A percentile compares a stretch with the other conserved stretches of the same genome.
Evolutionary conservation across 768 basidiomycete species (phyloP).

Genomic region (Trametes coccinea): DNA sequence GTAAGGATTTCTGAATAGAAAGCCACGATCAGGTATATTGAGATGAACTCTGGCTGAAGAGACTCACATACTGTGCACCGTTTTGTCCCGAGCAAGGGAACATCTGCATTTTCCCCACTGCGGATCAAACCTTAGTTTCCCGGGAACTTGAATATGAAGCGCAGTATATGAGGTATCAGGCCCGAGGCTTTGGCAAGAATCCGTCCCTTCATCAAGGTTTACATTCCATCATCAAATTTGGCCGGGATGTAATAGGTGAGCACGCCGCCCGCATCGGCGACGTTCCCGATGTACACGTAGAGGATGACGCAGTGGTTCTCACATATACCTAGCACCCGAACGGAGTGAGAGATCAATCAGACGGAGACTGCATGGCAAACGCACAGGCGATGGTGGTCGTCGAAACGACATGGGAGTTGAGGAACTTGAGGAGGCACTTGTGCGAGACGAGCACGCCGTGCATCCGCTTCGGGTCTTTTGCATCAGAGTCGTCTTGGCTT

Average conservation of each 20-base stretch:
- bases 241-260: conserved; percentile 88
- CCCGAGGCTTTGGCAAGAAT: not conserved
- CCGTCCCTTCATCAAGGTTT: not conserved
- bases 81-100: too few relatives aligned
- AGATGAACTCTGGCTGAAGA: too few relatives aligned
- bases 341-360: not conserved
- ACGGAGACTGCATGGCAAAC: conserved; percentile 31
- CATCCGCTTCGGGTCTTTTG: conserved; percentile 54
- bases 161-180: too few relatives aligned
- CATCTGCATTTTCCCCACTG: too few relatives aligned
- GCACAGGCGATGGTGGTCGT: conserved; percentile 83
- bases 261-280: conserved; percentile 77
- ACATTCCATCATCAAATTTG: conserved; percentile 54
- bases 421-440: conserved; percentile 77
- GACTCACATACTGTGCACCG: too few relatives aligned
- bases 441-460: conserved; percentile 70
- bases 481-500: conserved; percentile 30
- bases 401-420: conserved; percentile 77
- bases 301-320: conserved; percentile 82
- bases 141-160: too few relatives aligned
- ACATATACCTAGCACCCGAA: conserved; percentile 60
- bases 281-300: conserved; percentile 86
- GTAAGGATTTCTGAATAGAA: too few relatives aligned
- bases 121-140: too few relatives aligned
- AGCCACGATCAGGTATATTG: too few relatives aligned